Base-by-base conservation (phyloP, 2,329 filamentous ascomycete species). In the Colletotrichum acutatum region DNA sequence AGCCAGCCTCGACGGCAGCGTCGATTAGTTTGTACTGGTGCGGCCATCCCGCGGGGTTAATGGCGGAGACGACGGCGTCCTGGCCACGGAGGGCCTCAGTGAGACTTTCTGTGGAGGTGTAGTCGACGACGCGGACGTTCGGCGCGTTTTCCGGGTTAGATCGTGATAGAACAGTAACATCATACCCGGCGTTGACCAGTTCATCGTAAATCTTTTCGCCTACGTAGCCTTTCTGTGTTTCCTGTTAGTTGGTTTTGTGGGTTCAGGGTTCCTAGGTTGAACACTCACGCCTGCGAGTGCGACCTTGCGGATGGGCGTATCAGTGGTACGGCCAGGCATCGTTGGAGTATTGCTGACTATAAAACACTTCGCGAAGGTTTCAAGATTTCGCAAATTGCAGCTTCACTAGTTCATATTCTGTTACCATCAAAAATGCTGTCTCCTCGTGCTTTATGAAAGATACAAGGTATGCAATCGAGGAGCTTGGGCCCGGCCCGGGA, bases 51-150 rank as follows among this genome's bases (percentile, higher is more conserved):
- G 66, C 46, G 6, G 86, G 77, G 14, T 82, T 83, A 46, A 90
- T 81, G 2, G 85, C 80, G 6, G 84, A 85, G 30, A 90, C 79
- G 16, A 91, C 83, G 1, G 87, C 90, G 74, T 92, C 90, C 67
- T 90, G 86, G 58, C 86, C 89, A 53, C 84, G 75, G 59, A 93
- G 85, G 0, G 87, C 88, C 1, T 82, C 75, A 0, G 80, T 84
- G n/a, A 92, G 84, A 28, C 86, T 86, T 0, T 84, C 78, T 2
- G 85, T 78, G 3, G 67, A 70, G 16, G 60, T 59, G 66, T 82
- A 83, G 75, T 84, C 85, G 30, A 82, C 81, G 12, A 82, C 76
- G 2, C 78, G 72, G 32, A 83, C 79, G 7, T 80, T 78, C 8
- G 74, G 75, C 12, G 75, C 76, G 3, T 75, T 37, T 14, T 80